Evolutionary conservation across 2,329 filamentous ascomycete species (phyloP).

Genomic region (Neocucurbitaria cava): DNA sequence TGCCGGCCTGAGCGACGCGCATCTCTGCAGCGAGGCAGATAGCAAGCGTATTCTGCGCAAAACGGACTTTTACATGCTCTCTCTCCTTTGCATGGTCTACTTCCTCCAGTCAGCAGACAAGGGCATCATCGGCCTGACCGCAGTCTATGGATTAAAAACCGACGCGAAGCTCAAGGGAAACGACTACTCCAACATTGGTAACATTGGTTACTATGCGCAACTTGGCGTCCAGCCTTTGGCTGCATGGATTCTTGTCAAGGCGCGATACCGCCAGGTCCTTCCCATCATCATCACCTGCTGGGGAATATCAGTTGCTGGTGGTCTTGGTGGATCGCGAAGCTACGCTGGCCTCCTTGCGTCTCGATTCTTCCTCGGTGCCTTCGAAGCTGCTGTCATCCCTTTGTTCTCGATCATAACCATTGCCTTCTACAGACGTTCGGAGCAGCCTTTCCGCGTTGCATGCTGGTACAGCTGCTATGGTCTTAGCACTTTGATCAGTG

Average conservation of each 20-base stretch:
- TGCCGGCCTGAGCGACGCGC: slow-evolving; percentile 17
- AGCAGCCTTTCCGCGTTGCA: slow-evolving; percentile 24
- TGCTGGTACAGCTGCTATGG: slow-evolving; percentile 74
- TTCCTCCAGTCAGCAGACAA: slow-evolving; percentile 56
- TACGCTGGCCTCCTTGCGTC: slow-evolving; percentile 30
- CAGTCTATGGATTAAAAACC: slow-evolving; percentile 59
- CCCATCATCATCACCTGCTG: slow-evolving; percentile 53
- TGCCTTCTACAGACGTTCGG: slow-evolving; percentile 30
- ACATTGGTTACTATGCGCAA: slow-evolving; percentile 59
- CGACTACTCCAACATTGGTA: slow-evolving; percentile 57
- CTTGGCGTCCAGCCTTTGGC: slow-evolving; percentile 60
- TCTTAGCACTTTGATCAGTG: slow-evolving; percentile 65
- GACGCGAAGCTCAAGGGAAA: slow-evolving; percentile 50
- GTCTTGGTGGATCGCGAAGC: slow-evolving; percentile 25
- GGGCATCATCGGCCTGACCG: slow-evolving; percentile 55
- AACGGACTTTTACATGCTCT: slow-evolving; percentile 31
- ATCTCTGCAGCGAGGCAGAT: slow-evolving; percentile 29
- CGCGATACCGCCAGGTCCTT: slow-evolving; percentile 36
- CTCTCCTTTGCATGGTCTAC: slow-evolving; percentile 33
- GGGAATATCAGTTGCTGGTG: slow-evolving; percentile 49
- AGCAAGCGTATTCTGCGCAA: slow-evolving; percentile 31
- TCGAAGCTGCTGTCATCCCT: slow-evolving; percentile 35
- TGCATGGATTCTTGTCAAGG: slow-evolving; percentile 57
- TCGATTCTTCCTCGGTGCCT: slow-evolving; percentile 31
- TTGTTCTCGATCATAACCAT: slow-evolving; percentile 37